A percentile compares a stretch with the other conserved stretches of the same genome.
These are phyloP conservation scores for Euphorbia peplus DNA, from an alignment of 345 rosid genomes.

Conservation along the genomic window DNA sequence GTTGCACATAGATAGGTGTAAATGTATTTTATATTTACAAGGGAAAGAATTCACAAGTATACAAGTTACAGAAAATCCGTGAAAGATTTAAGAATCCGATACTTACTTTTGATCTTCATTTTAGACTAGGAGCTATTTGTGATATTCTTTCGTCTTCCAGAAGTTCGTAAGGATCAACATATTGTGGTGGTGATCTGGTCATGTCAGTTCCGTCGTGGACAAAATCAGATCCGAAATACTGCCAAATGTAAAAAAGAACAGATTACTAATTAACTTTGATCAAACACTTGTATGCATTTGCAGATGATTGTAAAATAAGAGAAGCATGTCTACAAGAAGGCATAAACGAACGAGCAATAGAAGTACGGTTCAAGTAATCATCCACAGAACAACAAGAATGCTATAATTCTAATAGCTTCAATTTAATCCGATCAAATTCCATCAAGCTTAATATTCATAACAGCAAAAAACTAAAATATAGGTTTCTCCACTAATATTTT, in stretches of 20 bases:
- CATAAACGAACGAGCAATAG: neutral
- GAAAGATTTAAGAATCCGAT: neutral
- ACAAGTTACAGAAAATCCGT: neutral
- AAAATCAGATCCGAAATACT: conserved; percentile 77
- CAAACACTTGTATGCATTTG: neutral
- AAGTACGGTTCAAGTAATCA: neutral
- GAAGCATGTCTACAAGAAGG: neutral
- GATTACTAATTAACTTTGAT: conserved; percentile 4
- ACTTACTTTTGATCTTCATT: conserved; percentile 28
- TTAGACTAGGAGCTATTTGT: conserved; percentile 48
- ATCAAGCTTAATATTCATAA: neutral
- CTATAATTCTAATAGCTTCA: neutral
- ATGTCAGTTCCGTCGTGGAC: conserved; percentile 57
- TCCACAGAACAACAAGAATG: neutral
- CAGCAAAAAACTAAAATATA: neutral
- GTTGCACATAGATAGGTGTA: neutral
- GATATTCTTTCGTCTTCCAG: conserved; percentile 84
- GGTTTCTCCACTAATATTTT: neutral
- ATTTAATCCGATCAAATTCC: neutral
- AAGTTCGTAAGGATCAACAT: conserved; percentile 65
- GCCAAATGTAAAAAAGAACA: conserved; percentile 18
- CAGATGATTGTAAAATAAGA: neutral
- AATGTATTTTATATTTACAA: conserved; percentile 11
- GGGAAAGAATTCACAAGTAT: conserved; percentile 1
- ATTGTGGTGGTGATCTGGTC: conserved; percentile 47